Evolutionary conservation across 345 rosid species (phyloP).

Genomic region (Melaleuca quinquenervia): DNA sequence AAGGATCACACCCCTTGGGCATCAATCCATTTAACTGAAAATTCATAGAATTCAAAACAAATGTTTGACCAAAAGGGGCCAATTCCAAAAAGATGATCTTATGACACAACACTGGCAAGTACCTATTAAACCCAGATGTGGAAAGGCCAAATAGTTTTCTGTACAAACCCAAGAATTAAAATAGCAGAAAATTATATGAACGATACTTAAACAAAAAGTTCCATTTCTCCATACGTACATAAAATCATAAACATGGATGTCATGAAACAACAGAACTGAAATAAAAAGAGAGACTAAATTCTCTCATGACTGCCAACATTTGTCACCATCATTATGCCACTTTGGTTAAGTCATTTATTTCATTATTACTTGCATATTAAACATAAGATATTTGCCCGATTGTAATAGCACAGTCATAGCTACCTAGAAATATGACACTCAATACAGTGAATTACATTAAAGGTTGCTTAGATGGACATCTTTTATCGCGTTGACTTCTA

Average conservation of each 20-base stretch:
- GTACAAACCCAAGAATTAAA: background rate
- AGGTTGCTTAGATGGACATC: background rate
- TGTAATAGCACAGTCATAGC: background rate
- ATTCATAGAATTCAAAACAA: background rate
- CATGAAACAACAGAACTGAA: background rate
- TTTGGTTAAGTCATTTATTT: background rate
- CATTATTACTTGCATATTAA: background rate
- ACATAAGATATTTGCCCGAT: background rate
- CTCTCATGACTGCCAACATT: background rate
- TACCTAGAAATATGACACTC: background rate
- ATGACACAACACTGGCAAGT: background rate
- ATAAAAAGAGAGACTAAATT: background rate
- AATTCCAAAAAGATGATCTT: background rate
- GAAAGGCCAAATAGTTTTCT: background rate
- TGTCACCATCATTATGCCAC: background rate
- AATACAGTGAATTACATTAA: background rate
- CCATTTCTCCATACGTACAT: background rate
- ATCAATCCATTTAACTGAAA: background rate
- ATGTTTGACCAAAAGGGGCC: background rate
- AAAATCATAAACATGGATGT: background rate
- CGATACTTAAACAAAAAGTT: background rate
- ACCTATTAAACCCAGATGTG: background rate
- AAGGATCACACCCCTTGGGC: background rate
- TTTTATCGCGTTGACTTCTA: background rate
- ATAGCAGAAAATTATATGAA: background rate